Conservation (phyloP, 1,284 basidiomycete species). For the Microbotryomycetes sp. region DNA sequence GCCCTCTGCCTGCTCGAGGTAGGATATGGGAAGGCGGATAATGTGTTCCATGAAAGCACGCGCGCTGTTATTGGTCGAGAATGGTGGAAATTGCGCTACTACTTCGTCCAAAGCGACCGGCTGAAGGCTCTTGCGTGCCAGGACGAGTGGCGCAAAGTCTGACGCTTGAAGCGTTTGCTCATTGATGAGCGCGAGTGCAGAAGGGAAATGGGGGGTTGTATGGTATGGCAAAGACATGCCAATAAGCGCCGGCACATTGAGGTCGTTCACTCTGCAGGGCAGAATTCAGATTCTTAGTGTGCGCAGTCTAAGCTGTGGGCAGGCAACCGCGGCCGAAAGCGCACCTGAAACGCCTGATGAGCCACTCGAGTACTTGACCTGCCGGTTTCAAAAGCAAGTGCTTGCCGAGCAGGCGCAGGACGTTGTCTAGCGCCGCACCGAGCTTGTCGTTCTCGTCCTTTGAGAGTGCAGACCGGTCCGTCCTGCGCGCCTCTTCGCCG, state of each 20-base stretch:
- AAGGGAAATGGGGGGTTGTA: constrained; percentile 77
- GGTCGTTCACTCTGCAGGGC: constrained; percentile 71
- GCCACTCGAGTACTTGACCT: constrained; percentile 89
- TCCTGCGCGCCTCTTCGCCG: constrained; percentile 64
- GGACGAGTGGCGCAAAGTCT: constrained; percentile 45
- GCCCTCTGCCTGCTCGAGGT: constrained; percentile 15
- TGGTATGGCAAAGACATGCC: constrained; percentile 88
- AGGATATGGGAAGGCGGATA: constrained; percentile 26
- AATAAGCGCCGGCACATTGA: constrained; percentile 75
- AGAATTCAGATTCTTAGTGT: too few species aligned
- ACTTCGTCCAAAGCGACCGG: constrained; percentile 60
- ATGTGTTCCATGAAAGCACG: constrained; percentile 22
- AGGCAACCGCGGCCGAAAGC: background rate
- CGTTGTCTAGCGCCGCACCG: constrained; percentile 54
- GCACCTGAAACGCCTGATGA: constrained; percentile 83
- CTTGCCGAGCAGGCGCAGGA: constrained; percentile 65
- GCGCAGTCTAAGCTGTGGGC: background rate
- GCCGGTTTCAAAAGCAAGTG: constrained; percentile 75
- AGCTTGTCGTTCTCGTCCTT: constrained; percentile 58
- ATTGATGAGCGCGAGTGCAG: constrained; percentile 15
- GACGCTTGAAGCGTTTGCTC: constrained; percentile 35
- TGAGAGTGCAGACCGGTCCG: constrained; percentile 74
- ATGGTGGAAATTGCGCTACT: constrained; percentile 54
- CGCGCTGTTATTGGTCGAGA: constrained; percentile 47
- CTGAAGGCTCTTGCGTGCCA: constrained; percentile 66